Conservation (phyloP, 768 basidiomycete species). For the Auriscalpium microsporum region DNA sequence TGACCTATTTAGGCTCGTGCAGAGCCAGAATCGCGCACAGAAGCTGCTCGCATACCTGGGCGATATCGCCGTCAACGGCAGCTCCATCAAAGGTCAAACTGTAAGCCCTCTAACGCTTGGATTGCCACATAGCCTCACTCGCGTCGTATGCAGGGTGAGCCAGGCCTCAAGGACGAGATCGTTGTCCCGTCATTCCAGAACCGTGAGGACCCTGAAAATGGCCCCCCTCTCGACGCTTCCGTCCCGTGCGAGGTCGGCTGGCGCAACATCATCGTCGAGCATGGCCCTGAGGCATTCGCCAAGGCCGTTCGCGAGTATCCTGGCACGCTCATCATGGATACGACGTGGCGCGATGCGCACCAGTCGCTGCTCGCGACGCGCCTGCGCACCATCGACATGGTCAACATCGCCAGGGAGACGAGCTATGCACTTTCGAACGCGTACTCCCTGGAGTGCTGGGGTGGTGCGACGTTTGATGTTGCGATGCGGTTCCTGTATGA, state of each 20-base stretch:
- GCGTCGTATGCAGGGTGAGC: conserved; percentile 56
- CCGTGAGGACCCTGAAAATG: conserved; percentile 60
- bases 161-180: conserved; percentile 86
- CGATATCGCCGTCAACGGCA: conserved; percentile 96
- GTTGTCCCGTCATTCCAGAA: conserved; percentile 73
- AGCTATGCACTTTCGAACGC: conserved; percentile 92
- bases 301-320: conserved; percentile 96
- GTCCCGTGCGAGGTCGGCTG: conserved; percentile 84
- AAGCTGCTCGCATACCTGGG: conserved; percentile 95
- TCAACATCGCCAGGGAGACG: conserved; percentile 97
- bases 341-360: conserved; percentile 99
- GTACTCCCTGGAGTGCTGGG: conserved; percentile 98
- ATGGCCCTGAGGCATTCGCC: conserved; percentile 96
- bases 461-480: conserved; percentile 97
- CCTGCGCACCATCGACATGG: conserved; percentile 93
- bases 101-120: conserved; percentile 24
- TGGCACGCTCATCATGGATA: conserved; percentile 94
- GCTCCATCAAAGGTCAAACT: conserved; percentile 91
- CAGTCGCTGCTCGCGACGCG: conserved; percentile 96
- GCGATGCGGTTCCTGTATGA: conserved; percentile 99
- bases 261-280: conserved; percentile 97
- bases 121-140: not conserved
- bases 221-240: conserved; percentile 67
- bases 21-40: conserved; percentile 96
- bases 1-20: conserved; percentile 97